Conservation (phyloP, 148 eudicot genomes). For the Amaranthus hypochondriacus region DNA sequence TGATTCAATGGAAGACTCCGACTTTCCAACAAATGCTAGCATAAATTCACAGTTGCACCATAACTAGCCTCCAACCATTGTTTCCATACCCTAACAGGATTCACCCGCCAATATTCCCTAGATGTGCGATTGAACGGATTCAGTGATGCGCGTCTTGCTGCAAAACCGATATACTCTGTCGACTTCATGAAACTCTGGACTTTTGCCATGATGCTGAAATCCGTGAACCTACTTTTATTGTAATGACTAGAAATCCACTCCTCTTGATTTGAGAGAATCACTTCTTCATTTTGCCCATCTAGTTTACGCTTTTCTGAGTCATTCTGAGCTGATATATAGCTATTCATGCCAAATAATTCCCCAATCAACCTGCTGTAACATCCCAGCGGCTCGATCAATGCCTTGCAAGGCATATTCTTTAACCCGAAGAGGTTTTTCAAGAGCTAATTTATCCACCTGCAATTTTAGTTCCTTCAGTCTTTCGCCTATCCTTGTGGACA, state of each 20-base stretch:
- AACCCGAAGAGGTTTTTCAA: conserved; percentile 38
- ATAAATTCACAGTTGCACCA: conserved; percentile 26
- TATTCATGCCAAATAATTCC: conserved; percentile 65
- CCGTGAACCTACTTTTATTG: conserved; percentile 23
- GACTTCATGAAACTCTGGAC: conserved; percentile 44
- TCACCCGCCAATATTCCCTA: conserved; percentile 20
- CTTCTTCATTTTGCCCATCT: conserved; percentile 14
- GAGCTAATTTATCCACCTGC: conserved; percentile 56
- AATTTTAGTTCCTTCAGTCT: conserved; percentile 53
- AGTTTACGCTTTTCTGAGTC: conserved; percentile 20
- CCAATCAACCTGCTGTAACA: conserved; percentile 64
- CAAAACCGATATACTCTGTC: conserved; percentile 57
- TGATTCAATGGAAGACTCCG: background rate
- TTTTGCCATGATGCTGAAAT: conserved; percentile 49
- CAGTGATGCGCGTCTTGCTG: conserved; percentile 55
- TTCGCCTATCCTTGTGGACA: conserved; percentile 68
- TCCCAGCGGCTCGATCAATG: conserved; percentile 42
- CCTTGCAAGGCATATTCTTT: conserved; percentile 31
- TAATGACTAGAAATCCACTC: conserved; percentile 21
- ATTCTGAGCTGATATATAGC: conserved; percentile 25
- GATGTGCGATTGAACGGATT: conserved; percentile 23
- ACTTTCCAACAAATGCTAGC: conserved; percentile 16
- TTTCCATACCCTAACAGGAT: conserved; percentile 56
- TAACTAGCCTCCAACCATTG: conserved; percentile 38
- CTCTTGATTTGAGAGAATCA: conserved; percentile 15